Percentiles rank a stretch among this genome's conserved stretches.
Evolutionary conservation across 768 basidiomycete species (phyloP).

Genomic region (Suillus spraguei): DNA sequence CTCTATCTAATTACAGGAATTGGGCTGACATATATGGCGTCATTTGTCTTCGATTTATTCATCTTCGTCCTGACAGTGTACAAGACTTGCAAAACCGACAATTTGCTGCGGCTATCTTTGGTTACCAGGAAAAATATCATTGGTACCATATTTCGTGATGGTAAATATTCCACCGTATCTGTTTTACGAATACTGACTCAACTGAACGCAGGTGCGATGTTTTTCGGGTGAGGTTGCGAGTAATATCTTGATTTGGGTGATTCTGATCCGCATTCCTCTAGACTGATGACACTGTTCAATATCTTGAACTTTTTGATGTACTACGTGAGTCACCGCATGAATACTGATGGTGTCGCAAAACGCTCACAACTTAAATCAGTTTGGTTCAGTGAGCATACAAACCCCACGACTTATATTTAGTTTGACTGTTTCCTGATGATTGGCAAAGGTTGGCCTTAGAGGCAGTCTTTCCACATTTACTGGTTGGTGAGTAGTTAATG

Average conservation of each 20-base stretch:
- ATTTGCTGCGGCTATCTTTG: neutral
- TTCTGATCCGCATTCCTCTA: neutral
- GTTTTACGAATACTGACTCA: neutral
- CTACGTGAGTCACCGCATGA: neutral
- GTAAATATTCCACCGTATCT: neutral
- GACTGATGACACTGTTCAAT: neutral
- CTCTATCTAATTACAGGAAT: neutral
- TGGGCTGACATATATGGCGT: neutral
- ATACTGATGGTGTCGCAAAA: neutral
- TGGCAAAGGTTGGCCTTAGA: neutral
- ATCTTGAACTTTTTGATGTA: neutral
- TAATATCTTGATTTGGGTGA: neutral
- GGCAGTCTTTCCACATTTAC: neutral
- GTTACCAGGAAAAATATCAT: slow-evolving; percentile 1
- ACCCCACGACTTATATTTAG: neutral
- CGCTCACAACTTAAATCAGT: neutral
- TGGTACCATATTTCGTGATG: neutral
- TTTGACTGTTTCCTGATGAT: neutral
- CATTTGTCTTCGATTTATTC: neutral
- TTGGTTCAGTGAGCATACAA: neutral
- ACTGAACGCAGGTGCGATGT: neutral
- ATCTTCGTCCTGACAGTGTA: neutral
- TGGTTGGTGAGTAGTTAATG: neutral
- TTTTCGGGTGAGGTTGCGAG: neutral
- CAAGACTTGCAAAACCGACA: neutral